Base-by-base conservation (phyloP, 2,329 filamentous ascomycete genomes). In the Trichoderma atroviride region DNA sequence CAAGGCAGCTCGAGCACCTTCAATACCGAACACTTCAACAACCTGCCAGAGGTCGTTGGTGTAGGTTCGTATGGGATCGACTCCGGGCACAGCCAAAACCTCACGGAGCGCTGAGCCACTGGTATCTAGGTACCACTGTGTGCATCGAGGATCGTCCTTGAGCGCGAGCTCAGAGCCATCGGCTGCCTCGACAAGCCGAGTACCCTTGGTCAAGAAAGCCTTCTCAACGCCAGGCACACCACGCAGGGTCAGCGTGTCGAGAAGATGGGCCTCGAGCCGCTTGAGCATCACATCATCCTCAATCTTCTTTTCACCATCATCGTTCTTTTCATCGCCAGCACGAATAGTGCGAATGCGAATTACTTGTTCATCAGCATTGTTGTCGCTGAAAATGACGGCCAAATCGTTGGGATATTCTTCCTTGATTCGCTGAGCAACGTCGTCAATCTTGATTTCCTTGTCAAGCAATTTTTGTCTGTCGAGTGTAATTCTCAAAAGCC, bases 21-120 rank as follows among this genome's bases (percentile, higher is more conserved):
- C 96, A 72, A 99, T 99, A 78, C 96, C 96, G 72, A 99, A 96
- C 11, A 97, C 93, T 73, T 95, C 92, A 56, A 97, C 91, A 74
- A 97, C 89, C 81, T 99, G 95, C 79, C 95, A 94, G 79, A 99
- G 92, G 76, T 97, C 93, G 83, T 99, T 99, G 70, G 94, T 96
- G 78, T 94, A 96, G 2, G 95, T 97, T 71, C 93, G 90, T 31
- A 83, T 90, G 13, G 92, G 84, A 76, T 99, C 93, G 35, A 99
- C 94, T 62, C 96, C 96, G 37, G 94, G 90, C 62, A 98, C 91
- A 4, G 91, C 86, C 73, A 99, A 84, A 16, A 97, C 94, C 33
- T 93, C 89, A 58, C 91, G 91, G 67, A 99, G 86, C 56, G 94
- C 88, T 53, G 94, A 96, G 76, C 96, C 96, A 70, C 91, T 94